Percentiles rank a stretch among this genome's conserved stretches.
phyloP scores from a whole-genome alignment of 306 rosid genomes.

The Cotoneaster glaucophyllus region DNA sequence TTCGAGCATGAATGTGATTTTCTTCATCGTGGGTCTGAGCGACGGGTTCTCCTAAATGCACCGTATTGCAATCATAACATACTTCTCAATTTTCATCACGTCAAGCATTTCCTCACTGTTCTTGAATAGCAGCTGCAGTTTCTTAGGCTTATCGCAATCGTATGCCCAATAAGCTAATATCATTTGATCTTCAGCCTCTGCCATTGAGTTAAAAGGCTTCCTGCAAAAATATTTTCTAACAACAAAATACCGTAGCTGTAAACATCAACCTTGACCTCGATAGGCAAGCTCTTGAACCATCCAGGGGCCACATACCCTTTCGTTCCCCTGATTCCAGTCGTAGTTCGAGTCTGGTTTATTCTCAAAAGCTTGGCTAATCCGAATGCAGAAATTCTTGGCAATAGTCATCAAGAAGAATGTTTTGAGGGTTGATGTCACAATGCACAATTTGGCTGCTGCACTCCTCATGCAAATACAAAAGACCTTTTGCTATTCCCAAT shows the following conservation, averaged over 20 bases:
- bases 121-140: not conserved
- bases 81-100: slow-evolving; percentile 12
- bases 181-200: not conserved
- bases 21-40: not conserved
- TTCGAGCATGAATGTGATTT: not conserved
- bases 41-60: not conserved
- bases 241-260: slow-evolving; percentile 29
- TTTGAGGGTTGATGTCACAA: not conserved
- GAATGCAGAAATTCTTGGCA: slow-evolving; percentile 15
- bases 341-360: not conserved
- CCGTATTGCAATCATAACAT: not conserved
- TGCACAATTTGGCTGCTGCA: not conserved
- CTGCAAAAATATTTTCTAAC: slow-evolving; percentile 8
- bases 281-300: not conserved
- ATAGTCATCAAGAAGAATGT: slow-evolving; percentile 12
- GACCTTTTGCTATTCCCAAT: slow-evolving; percentile 21
- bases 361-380: slow-evolving; percentile 27
- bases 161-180: slow-evolving; percentile 28
- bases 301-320: too few relatives aligned
- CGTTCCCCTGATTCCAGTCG: not conserved
- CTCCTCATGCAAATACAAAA: not conserved
- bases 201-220: not conserved
- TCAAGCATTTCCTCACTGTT: slow-evolving; percentile 18
- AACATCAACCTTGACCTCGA: slow-evolving; percentile 20
- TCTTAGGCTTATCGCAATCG: slow-evolving; percentile 14